Evolutionary conservation across 2,329 filamentous ascomycete genomes (phyloP), one percentile per base, ranked within the genome.

Genomic region (Pseudopyricularia cyperi): DNA sequence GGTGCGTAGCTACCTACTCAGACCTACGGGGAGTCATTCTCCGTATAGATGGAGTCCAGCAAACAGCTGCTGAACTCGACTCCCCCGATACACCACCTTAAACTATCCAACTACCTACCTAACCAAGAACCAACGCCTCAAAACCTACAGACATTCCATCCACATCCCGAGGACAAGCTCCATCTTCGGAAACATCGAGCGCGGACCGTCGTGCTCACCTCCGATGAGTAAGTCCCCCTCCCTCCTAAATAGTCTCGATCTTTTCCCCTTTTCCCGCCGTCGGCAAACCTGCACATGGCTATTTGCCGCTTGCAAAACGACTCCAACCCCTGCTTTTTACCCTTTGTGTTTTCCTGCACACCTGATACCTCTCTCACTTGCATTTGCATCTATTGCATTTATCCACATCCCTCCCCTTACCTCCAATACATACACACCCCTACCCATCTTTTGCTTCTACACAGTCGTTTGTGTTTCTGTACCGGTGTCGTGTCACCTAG

Each of bases 111-210:
- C n/a, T n/a, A n/a, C n/a, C n/a, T n/a, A n/a, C n/a, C n/a, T n/a
- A 14, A 46, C 7, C 19, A 35, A 34, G 4, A 26, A 28, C 22
- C 26, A 32, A 30, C 14, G 5, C 46, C 3, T 28, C 17, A 33
- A 24, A n/a, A 33, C n/a, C 26, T 15, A n/a, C 48, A 63, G 66
- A 63, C 65, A 17, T 56, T 67, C 37, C 59, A 66, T 12, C 62
- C 61, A 9, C 51, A 85, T 62, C 84, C 83, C 39, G 79, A 82
- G 64, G 83, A 89, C 64, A 78, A 79, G 56, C 87, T 94, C 64
- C 86, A 80, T 57, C 75, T 95, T 50, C 86, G 89, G 55, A 74
- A 87, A 57, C 90, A 95, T 69, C 83, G 89, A 52, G 89, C 90
- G 46, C 81, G 86, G 55, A 90, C 86, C 24, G 85, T 95, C 32